Base-by-base conservation (phyloP, 441 rosid species). In the Flueggea neowawraea region DNA sequence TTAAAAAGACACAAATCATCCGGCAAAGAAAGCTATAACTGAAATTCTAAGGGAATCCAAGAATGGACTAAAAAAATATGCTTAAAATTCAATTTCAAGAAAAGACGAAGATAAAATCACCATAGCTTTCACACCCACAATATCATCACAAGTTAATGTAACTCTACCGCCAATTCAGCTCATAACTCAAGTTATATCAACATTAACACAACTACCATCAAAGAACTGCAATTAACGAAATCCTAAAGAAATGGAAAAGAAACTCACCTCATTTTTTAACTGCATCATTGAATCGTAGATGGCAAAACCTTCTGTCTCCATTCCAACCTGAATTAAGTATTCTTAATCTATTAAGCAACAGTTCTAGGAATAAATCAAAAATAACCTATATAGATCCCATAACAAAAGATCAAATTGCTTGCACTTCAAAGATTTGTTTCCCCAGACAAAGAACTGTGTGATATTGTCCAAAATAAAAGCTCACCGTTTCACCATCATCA, bases 281-380 rank as follows among this genome's bases (percentile, higher is more conserved):
- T 82, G 88, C 97, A 86, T 88, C 73, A 93, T 52, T 54, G 93
- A 70, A 69, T 93, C 98, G 77, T 90, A 87, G 59, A 93, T 88
- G 5, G 96, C 97, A 78, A 93, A 90, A 47, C 95, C 98, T 70
- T 93, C 95, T 11, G 92, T 66, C 81, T 93, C 97, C 90, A 84
- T 76, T 11, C 88, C 97, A 56, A 93, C 98, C 97, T 93, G 83
- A 44, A 28, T 4, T 36, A 17, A 63, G 52, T 54, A 66, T 54
- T 41, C 31, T 61, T 16, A 44, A 60, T 28, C 62, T 12, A 54
- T n/a, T 32, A 45, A 48, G 32, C 16, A 53, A 49, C 39, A 50
- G 15, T 53, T 57, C n/a, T 62, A 55, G 13, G 15, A 16, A 49
- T 44, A 15, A 50, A 36, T 15, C 16, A 36, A 41, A 2, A 33